Base-by-base conservation (phyloP, 257 asterid genomes). In the Salvia rosmarinus region DNA sequence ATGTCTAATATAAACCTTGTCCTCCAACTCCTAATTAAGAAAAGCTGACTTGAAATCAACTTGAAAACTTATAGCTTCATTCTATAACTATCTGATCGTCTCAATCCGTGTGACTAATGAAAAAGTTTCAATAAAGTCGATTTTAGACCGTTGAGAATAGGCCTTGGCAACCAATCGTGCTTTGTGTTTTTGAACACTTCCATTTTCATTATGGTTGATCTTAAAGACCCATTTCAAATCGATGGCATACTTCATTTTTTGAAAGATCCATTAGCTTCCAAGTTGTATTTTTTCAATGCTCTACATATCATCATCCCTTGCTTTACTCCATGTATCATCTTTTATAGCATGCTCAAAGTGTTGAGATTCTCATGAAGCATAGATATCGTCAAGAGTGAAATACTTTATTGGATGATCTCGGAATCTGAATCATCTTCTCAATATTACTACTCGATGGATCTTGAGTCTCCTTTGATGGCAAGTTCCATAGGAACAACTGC, bases 201-300 rank as follows among this genome's bases (percentile, higher is more conserved):
- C 58, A 25, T 57, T 54, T 14, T 70, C 75, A 37, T 50, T 68
- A 34, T 9, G 13, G 11, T 75, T 65, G 2, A 10, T 67, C 6
- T 69, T 70, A 11, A 2, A 70, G 1, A 63, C 6, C 68, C 63
- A 23, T n/a, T 66, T 65, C 19, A 68, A 13, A 0, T 54, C 67
- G 28, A 69, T 56, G 2, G 14, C 43, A 0, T 74, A 14, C 2
- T 46, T 34, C 0, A 7, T 21, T 19, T 19, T 14, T 3, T 1
- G 70, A 40, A 1, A 43, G n/a, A 12, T 75, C 64, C 5, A 75
- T 23, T 1, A 71, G 59, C 13, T 70, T 51, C 72, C 81, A 55
- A 3, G 81, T 72, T 9, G 55, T 32, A 21, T 61, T 72, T 72
- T 72, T 14, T 67, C 73, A 11, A 81, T 68, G 32, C 35, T 16